Evolutionary conservation across 2,329 filamentous ascomycete species (phyloP).

Genomic region (Xylariaceae sp.): DNA sequence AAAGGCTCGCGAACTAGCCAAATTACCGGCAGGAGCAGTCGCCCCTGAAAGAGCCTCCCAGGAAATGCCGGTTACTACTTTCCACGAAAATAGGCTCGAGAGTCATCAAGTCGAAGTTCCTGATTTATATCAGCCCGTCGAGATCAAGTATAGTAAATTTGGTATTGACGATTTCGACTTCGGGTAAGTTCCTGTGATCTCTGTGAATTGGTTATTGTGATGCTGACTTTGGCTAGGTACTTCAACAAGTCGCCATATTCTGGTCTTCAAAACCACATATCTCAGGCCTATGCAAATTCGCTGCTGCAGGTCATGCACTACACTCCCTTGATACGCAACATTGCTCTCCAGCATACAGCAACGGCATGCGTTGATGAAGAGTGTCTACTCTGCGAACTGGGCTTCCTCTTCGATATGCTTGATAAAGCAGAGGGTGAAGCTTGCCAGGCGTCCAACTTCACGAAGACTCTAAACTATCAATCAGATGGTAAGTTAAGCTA

Average conservation of each 20-base stretch:
- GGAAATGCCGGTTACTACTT: slow-evolving; percentile 57
- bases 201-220: background rate
- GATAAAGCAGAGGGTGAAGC: slow-evolving; percentile 91
- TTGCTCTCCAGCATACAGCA: slow-evolving; percentile 83
- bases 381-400: slow-evolving; percentile 88
- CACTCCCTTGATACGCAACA: slow-evolving; percentile 79
- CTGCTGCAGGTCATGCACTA: slow-evolving; percentile 89
- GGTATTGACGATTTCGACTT: slow-evolving; percentile 99
- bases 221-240: slow-evolving; percentile 50
- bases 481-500: slow-evolving; percentile 58
- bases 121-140: slow-evolving; percentile 84
- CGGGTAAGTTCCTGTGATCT: slow-evolving; percentile 49
- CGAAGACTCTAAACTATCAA: slow-evolving; percentile 82
- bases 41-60: slow-evolving; percentile 41
- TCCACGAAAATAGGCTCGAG: slow-evolving; percentile 66
- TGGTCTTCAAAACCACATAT: slow-evolving; percentile 90
- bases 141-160: slow-evolving; percentile 99
- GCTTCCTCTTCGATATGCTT: slow-evolving; percentile 95
- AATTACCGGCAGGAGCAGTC: slow-evolving; percentile 39
- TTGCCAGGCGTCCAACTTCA: slow-evolving; percentile 91
- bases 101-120: slow-evolving; percentile 77
- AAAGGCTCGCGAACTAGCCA: slow-evolving; percentile 67
- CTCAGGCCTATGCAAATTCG: slow-evolving; percentile 93
- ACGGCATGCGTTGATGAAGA: slow-evolving; percentile 75
- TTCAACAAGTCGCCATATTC: slow-evolving; percentile 93